Evolutionary conservation across 306 rosid genomes (phyloP), one percentile per base, ranked within the genome.

Genomic region (Vicia faba): DNA sequence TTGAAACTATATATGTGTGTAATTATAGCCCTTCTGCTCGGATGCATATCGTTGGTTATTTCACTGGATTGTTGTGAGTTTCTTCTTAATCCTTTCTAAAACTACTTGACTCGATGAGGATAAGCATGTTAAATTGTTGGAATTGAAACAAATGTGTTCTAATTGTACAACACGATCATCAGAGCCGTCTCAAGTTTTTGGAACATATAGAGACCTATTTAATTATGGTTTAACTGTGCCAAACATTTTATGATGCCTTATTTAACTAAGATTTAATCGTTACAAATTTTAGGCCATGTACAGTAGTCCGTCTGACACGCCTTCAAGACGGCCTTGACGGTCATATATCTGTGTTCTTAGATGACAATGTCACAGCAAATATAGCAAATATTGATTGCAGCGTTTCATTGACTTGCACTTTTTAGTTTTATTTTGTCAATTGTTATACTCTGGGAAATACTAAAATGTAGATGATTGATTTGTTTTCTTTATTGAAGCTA

Each of bases 31-130:
- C 87, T 25, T 82, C 85, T 13, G 96, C 96, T 75, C 82, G 87
- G 61, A 92, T 89, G 98, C 96, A 92, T 73, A 55, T 86, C 72
- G 2, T 89, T 33, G 97, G 97, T 25, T 89, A 93, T 80, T 82
- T 93, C 13, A 71, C 93, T 20, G 98, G 98, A 72, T 53, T 84
- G 54, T 87, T 83, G 98, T 93, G 79, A 89, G 96, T 79, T 48
- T 48, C 36, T 71, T 71, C 44, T 36, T 61, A 51, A 15, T 38
- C 70, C 40, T 51, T 69, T 25, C 41, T 68, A 7, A n/a, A 8
- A 39, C 7, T 67, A 11, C 45, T 55, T 70, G 66, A 25, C 61
- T 66, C 29, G 26, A 64, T 56, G 9, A 20, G 43, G 59, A 53
- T 61, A 38, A 13, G 70, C 35, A 55, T 45, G 67, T 0, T 9